phyloP scores from a whole-genome alignment of 148 eudicot genomes.

The Agrostemma githago region DNA sequence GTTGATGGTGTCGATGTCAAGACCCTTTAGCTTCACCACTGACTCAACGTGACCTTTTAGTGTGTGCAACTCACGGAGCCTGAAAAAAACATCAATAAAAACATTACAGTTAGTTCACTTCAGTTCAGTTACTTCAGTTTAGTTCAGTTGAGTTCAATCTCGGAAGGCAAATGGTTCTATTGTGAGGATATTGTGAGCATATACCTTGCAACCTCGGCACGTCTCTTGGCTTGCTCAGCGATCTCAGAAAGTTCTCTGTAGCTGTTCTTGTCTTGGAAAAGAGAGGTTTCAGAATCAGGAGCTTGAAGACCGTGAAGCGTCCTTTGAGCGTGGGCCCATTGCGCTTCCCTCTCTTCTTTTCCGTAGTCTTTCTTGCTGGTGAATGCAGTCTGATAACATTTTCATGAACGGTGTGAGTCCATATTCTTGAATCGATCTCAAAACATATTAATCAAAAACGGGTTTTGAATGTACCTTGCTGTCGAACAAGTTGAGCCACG shows the following conservation, averaged over 20 bases:
- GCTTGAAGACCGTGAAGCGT: conserved; percentile 87
- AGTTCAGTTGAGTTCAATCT: too few relatives aligned
- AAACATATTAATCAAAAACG: not conserved
- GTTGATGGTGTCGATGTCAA: conserved; percentile 75
- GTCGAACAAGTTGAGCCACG: conserved; percentile 78
- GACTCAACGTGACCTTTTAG: conserved; percentile 95
- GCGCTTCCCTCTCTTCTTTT: conserved; percentile 92
- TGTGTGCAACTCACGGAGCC: conserved; percentile 88
- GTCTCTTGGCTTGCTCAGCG: conserved; percentile 85
- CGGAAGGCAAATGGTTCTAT: too few relatives aligned
- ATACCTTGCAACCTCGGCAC: conserved; percentile 96
- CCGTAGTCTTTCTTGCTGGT: conserved; percentile 87
- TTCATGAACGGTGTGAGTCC: not conserved
- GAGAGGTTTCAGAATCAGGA: conserved; percentile 41
- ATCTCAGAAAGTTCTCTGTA: conserved; percentile 83
- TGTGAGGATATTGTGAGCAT: not conserved
- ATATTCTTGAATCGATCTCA: not conserved
- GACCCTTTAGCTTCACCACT: conserved; percentile 83
- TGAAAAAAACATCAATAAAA: conserved; percentile 2
- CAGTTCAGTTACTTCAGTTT: too few relatives aligned
- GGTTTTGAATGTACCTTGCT: conserved; percentile 56
- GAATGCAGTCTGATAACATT: conserved; percentile 55
- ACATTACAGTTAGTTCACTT: too few relatives aligned
- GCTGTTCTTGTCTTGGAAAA: conserved; percentile 65
- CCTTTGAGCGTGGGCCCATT: conserved; percentile 90